Percentiles rank a stretch among this genome's conserved stretches.
These are phyloP conservation scores for Coemansia sp. DNA, from an alignment of 192 early-diverging fungal genomes.

Conservation along the genomic window DNA sequence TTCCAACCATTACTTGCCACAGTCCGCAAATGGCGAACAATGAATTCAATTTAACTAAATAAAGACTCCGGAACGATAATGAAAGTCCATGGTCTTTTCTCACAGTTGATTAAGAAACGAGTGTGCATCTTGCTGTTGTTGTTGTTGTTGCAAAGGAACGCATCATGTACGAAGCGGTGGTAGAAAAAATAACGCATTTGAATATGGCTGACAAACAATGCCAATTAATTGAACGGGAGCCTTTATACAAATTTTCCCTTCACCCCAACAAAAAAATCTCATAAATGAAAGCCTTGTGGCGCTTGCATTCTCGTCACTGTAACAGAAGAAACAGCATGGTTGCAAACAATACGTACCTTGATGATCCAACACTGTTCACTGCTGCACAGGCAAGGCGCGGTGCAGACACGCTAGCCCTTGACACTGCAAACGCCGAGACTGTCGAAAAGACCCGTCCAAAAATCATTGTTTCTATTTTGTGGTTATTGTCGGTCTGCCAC, in stretches of 20 bases:
- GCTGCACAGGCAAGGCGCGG: slow-evolving; percentile 3
- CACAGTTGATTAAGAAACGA: neutral
- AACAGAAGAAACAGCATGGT: neutral
- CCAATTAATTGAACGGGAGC: slow-evolving; percentile 4
- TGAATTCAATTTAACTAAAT: slow-evolving; percentile 6
- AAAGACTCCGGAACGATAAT: neutral
- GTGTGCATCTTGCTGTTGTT: neutral
- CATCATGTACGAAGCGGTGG: neutral
- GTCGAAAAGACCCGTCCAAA: slow-evolving; percentile 15
- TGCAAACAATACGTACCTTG: slow-evolving; percentile 5
- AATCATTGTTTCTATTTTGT: neutral
- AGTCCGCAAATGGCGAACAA: neutral
- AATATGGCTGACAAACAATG: neutral
- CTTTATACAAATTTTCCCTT: neutral
- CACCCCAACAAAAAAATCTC: neutral
- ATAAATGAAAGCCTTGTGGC: neutral
- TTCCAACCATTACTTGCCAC: slow-evolving; percentile 3
- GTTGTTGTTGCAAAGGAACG: neutral
- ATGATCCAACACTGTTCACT: neutral
- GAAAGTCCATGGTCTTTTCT: neutral
- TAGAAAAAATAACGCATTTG: neutral
- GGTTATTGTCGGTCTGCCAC: neutral
- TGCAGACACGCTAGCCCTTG: slow-evolving; percentile 2
- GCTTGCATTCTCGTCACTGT: slow-evolving; percentile 5
- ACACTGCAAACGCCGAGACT: slow-evolving; percentile 2